Base-by-base conservation (phyloP, 2,329 filamentous ascomycete species). In the Elsinoe necatrix region DNA sequence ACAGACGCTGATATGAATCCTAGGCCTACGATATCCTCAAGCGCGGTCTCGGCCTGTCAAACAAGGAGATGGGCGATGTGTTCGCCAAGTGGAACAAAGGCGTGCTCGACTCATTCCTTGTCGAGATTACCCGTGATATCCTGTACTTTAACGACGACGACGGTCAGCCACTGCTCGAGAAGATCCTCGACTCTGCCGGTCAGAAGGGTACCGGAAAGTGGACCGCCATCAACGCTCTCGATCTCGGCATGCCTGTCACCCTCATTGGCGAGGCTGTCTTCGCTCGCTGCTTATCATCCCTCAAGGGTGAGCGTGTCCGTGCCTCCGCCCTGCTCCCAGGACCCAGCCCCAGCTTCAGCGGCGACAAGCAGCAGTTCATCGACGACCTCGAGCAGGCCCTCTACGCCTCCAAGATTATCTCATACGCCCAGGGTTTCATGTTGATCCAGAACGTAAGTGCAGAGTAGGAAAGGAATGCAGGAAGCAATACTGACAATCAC, bases 201-300 rank as follows among this genome's bases (percentile, higher is more conserved):
- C 93, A 98, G 81, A 98, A 98, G 82, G 93, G 93, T 78, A 97
- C 93, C 66, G 93, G 93, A 78, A 97, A 98, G 83, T 98, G 93
- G 93, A 98, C 93, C 65, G 92, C 93, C 69, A 95, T 98, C 79
- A 98, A 98, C 77, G 91, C 93, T 64, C 85, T 98, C 60, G 93
- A 98, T 74, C 86, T 98, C 61, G 93, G 93, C 70, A 95, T 95
- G 89, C 93, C 93, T 71, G 93, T 98, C 67, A 97, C 93, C 61
- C 80, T 98, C 67, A 98, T 98, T 66, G 93, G 92, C 61, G 93
- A 98, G 82, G 86, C 93, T 65, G 93, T 98, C 67, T 90, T 97
- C 71, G 83, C 90, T 65, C 89, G 93, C 70, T 97, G 93, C 82
- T 74, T 98, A 74, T 95, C 88, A 66, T 86, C 87, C 63, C 83